These are phyloP conservation scores for Fusarium fujikuroi DNA, from an alignment of 2,329 filamentous ascomycete species.

Conservation along the genomic window DNA sequence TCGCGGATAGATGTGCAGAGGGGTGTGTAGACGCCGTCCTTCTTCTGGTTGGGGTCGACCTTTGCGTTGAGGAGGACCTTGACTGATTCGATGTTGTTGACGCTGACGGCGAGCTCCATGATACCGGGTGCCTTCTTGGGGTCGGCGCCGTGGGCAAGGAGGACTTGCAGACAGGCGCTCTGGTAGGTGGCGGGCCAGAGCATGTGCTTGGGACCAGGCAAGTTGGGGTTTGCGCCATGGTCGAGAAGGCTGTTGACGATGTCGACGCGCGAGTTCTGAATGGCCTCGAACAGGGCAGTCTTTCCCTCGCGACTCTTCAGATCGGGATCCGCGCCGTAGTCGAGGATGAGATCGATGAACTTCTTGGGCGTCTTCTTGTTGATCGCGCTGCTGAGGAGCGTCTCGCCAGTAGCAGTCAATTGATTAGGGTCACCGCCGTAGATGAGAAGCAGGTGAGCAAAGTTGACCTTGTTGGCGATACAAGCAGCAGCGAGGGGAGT, in stretches of 20 bases:
- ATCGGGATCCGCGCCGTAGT: conserved; percentile 69
- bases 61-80: conserved; percentile 66
- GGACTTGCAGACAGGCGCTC: conserved; percentile 65
- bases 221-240: conserved; percentile 72
- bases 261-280: conserved; percentile 65
- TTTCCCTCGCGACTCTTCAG: conserved; percentile 69
- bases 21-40: conserved; percentile 75
- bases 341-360: conserved; percentile 68
- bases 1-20: conserved; percentile 76
- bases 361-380: conserved; percentile 65
- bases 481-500: conserved; percentile 65
- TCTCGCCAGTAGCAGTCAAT: conserved; percentile 66
- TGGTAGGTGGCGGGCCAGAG: conserved; percentile 73
- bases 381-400: conserved; percentile 69
- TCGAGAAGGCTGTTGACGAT: conserved; percentile 62
- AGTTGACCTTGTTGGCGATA: conserved; percentile 62
- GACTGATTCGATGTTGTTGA: conserved; percentile 72
- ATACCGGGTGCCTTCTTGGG: conserved; percentile 68
- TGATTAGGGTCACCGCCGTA: conserved; percentile 69
- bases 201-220: conserved; percentile 75
- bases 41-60: conserved; percentile 69
- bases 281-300: conserved; percentile 71
- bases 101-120: conserved; percentile 71
- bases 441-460: conserved; percentile 69
- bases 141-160: conserved; percentile 70